Conservation (phyloP, 305 asterid species). For the Solanum hybrid region DNA sequence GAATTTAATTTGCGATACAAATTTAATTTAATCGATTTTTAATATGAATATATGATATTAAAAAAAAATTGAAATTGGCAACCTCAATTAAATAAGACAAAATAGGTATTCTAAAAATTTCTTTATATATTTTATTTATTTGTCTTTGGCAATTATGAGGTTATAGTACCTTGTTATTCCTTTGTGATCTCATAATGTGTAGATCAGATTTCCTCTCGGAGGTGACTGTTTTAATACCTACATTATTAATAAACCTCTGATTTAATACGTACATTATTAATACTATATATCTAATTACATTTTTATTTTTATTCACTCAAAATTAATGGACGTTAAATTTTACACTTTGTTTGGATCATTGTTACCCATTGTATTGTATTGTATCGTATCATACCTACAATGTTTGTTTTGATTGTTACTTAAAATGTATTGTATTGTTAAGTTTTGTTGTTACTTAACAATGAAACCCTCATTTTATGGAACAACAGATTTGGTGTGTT, state of each 20-base stretch:
- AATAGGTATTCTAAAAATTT: neutral
- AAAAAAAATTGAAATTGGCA: neutral
- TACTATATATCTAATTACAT: neutral
- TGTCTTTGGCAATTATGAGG: neutral
- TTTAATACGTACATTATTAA: neutral
- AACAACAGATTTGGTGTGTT: too few relatives aligned
- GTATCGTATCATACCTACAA: too few relatives aligned
- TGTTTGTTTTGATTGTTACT: too few relatives aligned
- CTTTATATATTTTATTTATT: neutral
- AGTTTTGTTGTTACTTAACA: too few relatives aligned
- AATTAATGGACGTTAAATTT: neutral
- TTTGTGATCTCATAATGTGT: neutral
- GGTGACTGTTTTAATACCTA: neutral
- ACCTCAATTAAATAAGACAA: neutral
- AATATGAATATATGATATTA: neutral
- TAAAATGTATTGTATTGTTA: too few relatives aligned
- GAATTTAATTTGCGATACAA: rapidly evolving
- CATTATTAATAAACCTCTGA: neutral
- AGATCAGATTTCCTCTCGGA: neutral
- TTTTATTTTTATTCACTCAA: neutral
- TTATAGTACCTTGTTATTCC: neutral
- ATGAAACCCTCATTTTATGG: too few relatives aligned
- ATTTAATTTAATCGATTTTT: neutral
- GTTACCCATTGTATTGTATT: too few relatives aligned
- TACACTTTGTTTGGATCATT: neutral